Percentiles rank a stretch among this genome's conserved stretches.
Conservation (phyloP, 768 basidiomycete genomes). For the Lactarius trivialis region DNA sequence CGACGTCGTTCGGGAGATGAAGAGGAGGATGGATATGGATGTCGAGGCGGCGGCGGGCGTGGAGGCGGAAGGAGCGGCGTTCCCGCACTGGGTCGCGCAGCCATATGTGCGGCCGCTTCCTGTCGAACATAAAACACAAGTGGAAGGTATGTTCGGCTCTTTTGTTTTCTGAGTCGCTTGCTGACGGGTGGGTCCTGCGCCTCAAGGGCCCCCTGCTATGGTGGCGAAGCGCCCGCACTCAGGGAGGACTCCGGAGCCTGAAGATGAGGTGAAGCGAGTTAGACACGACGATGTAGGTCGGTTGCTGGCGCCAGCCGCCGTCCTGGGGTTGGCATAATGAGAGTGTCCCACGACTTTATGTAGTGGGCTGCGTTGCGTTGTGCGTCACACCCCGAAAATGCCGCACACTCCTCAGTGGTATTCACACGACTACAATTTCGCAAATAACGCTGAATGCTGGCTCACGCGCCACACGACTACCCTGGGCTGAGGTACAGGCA, state of each 20-base stretch:
- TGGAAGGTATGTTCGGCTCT: neutral
- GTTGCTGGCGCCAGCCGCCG: neutral
- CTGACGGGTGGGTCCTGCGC: neutral
- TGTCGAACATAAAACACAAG: neutral
- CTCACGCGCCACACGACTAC: no score
- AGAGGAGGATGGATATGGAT: constrained; percentile 50
- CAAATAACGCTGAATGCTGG: no score
- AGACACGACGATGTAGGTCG: neutral
- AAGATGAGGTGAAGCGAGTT: neutral
- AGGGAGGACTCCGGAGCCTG: neutral
- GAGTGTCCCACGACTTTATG: no score
- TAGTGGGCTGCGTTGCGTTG: no score
- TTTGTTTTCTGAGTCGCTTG: neutral
- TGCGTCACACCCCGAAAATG: no score
- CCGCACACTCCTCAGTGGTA: no score
- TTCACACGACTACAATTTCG: no score
- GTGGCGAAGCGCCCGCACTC: neutral
- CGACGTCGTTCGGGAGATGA: constrained; percentile 53
- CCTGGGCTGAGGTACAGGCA: no score
- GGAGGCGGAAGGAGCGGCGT: constrained; percentile 38
- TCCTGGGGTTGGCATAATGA: neutral
- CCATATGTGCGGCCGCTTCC: constrained; percentile 52
- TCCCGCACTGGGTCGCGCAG: constrained; percentile 70
- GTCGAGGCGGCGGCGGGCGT: constrained; percentile 32
- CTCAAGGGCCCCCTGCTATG: neutral